Evolutionary conservation across 75 land plant species (phyloP).

Genomic region (Ceratopteris richardii): DNA sequence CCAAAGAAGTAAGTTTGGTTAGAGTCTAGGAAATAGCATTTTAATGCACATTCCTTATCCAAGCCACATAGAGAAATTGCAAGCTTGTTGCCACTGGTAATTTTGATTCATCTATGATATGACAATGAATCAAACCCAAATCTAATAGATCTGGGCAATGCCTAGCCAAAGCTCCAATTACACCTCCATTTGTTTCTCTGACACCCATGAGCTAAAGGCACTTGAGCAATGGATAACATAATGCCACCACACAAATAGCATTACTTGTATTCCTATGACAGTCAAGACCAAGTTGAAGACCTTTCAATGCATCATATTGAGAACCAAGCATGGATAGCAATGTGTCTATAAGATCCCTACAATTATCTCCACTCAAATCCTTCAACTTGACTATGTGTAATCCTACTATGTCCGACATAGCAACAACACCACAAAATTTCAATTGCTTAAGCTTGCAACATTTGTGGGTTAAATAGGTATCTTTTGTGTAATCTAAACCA

Average conservation of each 20-base stretch:
- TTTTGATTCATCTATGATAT: slow-evolving; percentile 48
- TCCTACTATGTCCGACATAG: slow-evolving; percentile 48
- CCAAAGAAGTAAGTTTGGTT: slow-evolving; percentile 60
- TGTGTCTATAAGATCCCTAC: slow-evolving; percentile 79
- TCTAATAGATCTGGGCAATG: slow-evolving; percentile 54
- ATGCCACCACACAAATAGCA: slow-evolving; percentile 62
- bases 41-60: slow-evolving; percentile 67
- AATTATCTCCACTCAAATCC: slow-evolving; percentile 69
- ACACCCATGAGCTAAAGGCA: slow-evolving; percentile 67
- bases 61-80: slow-evolving; percentile 74
- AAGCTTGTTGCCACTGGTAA: slow-evolving; percentile 42
- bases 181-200: slow-evolving; percentile 57
- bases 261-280: slow-evolving; percentile 73
- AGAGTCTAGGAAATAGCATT: slow-evolving; percentile 35
- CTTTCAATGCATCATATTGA: slow-evolving; percentile 66
- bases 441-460: slow-evolving; percentile 58
- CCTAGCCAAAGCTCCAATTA: slow-evolving; percentile 51
- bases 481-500: slow-evolving; percentile 37
- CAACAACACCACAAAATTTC: slow-evolving; percentile 64
- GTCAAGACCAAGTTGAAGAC: slow-evolving; percentile 85
- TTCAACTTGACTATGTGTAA: slow-evolving; percentile 47
- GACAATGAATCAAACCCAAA: slow-evolving; percentile 69
- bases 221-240: slow-evolving; percentile 67
- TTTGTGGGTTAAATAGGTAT: slow-evolving; percentile 45
- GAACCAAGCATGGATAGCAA: slow-evolving; percentile 76